phyloP scores from a whole-genome alignment of 306 rosid species.

The Cicer chorassanicum region DNA sequence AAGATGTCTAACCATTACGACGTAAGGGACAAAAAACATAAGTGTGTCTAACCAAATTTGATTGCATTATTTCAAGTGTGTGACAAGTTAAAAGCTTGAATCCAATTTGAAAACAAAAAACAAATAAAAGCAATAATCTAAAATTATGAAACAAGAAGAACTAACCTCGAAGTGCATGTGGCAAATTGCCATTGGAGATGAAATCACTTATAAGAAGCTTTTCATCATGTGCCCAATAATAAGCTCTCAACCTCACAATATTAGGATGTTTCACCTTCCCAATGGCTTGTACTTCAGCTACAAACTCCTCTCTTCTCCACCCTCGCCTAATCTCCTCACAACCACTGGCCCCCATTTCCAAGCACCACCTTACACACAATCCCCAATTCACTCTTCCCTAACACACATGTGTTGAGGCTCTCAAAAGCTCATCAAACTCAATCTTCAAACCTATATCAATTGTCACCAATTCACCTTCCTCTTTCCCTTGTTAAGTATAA shows the following conservation, averaged over 20 bases:
- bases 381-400: slow-evolving; percentile 97
- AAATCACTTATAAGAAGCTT: slow-evolving; percentile 95
- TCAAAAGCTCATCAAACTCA: slow-evolving; percentile 87
- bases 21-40: too few species aligned
- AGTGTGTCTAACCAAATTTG: too few species aligned
- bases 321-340: slow-evolving; percentile 93
- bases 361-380: slow-evolving; percentile 95
- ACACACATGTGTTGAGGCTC: slow-evolving; percentile 93
- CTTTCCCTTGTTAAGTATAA: too few species aligned
- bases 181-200: slow-evolving; percentile 81
- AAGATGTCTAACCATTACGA: too few species aligned
- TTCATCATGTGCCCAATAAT: slow-evolving; percentile 96
- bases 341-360: slow-evolving; percentile 96
- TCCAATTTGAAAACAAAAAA: background rate
- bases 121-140: slow-evolving; percentile 9
- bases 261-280: slow-evolving; percentile 94
- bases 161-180: slow-evolving; percentile 81
- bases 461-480: slow-evolving; percentile 68
- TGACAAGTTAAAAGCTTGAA: background rate
- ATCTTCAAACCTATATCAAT: slow-evolving; percentile 82
- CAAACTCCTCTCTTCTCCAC: slow-evolving; percentile 92
- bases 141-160: slow-evolving; percentile 19
- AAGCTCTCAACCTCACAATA: slow-evolving; percentile 82
- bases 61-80: too few species aligned
- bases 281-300: slow-evolving; percentile 81